These are phyloP conservation scores for Cercospora janseana DNA, from an alignment of 2,329 filamentous ascomycete species.

Conservation along the genomic window DNA sequence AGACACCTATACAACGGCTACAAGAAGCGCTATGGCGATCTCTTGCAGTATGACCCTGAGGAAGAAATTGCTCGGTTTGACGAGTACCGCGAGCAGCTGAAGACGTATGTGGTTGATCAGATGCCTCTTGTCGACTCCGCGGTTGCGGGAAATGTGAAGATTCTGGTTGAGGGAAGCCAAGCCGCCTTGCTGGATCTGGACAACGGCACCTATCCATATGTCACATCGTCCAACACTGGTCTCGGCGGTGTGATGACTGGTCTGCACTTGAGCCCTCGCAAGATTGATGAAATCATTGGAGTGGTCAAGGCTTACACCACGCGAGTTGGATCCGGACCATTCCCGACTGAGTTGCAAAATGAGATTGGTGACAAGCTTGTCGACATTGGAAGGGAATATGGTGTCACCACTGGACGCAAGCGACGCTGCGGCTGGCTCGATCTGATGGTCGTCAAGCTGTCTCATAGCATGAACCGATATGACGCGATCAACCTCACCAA, in stretches of 20 bases:
- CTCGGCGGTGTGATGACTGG: constrained; percentile 63
- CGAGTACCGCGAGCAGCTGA: constrained; percentile 57
- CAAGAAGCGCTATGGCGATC: constrained; percentile 66
- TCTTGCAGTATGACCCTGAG: constrained; percentile 66
- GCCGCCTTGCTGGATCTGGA: constrained; percentile 67
- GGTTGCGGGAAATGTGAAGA: constrained; percentile 57
- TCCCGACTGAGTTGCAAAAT: constrained; percentile 65
- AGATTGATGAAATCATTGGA: constrained; percentile 61
- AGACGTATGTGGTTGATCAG: constrained; percentile 64
- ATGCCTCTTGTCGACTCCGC: constrained; percentile 62
- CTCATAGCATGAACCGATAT: constrained; percentile 64
- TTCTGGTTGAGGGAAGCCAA: constrained; percentile 68
- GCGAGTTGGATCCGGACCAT: constrained; percentile 56
- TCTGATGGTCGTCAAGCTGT: constrained; percentile 68
- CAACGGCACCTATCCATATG: constrained; percentile 61
- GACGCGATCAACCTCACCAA: constrained; percentile 64
- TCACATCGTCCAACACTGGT: constrained; percentile 60
- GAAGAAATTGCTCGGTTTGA: constrained; percentile 65
- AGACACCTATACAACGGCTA: constrained; percentile 61
- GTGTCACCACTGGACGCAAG: constrained; percentile 59
- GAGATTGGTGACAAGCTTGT: constrained; percentile 58
- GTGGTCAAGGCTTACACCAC: constrained; percentile 69
- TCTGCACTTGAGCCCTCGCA: constrained; percentile 59
- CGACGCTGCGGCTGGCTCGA: constrained; percentile 66
- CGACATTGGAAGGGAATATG: constrained; percentile 55